Base-by-base conservation (phyloP, 2,329 filamentous ascomycete genomes). In the Triangularia setosa region DNA sequence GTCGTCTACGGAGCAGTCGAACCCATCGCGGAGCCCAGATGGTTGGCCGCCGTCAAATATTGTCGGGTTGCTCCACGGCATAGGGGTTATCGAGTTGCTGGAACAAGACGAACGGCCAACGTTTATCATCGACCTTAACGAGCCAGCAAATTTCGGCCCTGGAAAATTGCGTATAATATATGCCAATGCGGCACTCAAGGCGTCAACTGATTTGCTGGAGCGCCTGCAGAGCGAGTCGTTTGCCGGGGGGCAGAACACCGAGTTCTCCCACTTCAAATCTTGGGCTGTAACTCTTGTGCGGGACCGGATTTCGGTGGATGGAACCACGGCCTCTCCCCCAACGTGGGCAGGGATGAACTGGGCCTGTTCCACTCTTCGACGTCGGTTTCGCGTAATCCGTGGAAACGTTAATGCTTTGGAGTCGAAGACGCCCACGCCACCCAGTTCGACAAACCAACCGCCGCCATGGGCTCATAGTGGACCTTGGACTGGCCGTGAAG, bases 71-170 rank as follows among this genome's bases (percentile, higher is more conserved):
- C 79, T 93, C 4, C 84, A 85, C 52, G 83, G 84, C 25, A 80
- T 93, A 60, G 88, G 89, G 24, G 82, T 92, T 9, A 77, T 89
- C 21, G 91, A 94, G 74, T 78, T 94, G 44, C 76, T 95, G 48
- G 90, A 94, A 72, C 85, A 90, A 69, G 91, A 95, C 73, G 85
- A 89, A 58, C 81, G 91, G 56, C 91, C 90, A 2, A 91, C 89
- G 0, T 92, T 94, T 70, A 83, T 94, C 52, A 80, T 94, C 33
- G 90, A 94, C 71, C 76, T 91, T 59, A 79, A 80, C 7, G 85
- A 89, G 70, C 75, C 80, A 1, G 74, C 77, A n/a, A 88, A 87
- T 69, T 81, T 80, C 56, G 78, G 77, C 23, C 78, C 82, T 1
- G 81, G 82, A 0, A 79, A 80, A 1, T 75, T 93, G 40, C 81